Conservation (phyloP, 1,284 basidiomycete species). For the Trichosporon sp. region DNA sequence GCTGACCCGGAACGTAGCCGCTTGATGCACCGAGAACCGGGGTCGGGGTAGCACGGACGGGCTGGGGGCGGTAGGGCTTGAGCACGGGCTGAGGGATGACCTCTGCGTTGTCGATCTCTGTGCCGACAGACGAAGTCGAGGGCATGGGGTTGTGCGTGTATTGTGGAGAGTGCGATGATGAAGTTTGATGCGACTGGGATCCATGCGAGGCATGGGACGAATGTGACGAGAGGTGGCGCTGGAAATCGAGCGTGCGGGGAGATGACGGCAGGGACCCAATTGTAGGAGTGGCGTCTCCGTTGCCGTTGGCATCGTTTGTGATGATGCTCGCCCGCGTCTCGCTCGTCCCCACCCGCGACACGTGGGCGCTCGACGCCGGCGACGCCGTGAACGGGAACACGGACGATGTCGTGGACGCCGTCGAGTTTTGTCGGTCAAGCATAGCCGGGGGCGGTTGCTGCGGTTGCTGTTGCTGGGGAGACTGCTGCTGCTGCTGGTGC, state of each 20-base stretch:
- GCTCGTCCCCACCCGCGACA: not conserved
- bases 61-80: slow-evolving; percentile 34
- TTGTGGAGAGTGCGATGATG: slow-evolving; percentile 1
- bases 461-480: not conserved
- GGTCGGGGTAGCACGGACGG: slow-evolving; percentile 32
- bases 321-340: not conserved
- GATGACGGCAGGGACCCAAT: slow-evolving; percentile 28
- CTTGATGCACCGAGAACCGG: slow-evolving; percentile 5
- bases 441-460: not conserved
- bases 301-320: slow-evolving; percentile 11
- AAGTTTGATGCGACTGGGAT: not conserved
- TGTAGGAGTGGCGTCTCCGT: slow-evolving; percentile 13
- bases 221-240: not conserved
- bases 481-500: not conserved
- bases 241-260: slow-evolving; percentile 26
- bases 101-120: not conserved
- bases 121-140: slow-evolving; percentile 2
- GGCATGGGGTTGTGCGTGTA: slow-evolving; percentile 6
- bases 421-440: slow-evolving; percentile 9
- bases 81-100: slow-evolving; percentile 23
- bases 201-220: not conserved
- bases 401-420: slow-evolving; percentile 17
- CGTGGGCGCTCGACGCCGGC: slow-evolving; percentile 23
- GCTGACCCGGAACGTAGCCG: slow-evolving; percentile 42
- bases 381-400: slow-evolving; percentile 32